Percentiles rank a stretch among this genome's conserved stretches.
Evolutionary conservation across 1,284 basidiomycete species (phyloP).

Genomic region (Puccinia brachypodii): DNA sequence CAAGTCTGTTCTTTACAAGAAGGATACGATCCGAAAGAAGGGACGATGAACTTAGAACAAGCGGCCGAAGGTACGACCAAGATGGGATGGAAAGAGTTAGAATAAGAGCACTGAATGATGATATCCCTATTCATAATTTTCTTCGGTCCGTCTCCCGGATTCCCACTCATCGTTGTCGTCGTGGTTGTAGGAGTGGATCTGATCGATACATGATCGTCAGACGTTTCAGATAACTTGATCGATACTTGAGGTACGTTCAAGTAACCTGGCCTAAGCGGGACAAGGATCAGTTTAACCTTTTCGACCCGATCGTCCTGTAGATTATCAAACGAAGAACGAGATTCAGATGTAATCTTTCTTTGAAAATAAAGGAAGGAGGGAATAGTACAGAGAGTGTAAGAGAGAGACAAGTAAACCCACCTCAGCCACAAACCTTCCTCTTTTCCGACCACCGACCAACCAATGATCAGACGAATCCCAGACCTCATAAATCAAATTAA

Average conservation of each 20-base stretch:
- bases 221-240: neutral
- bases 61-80: neutral
- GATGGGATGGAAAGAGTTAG: neutral
- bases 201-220: neutral
- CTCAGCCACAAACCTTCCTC: constrained; percentile 21
- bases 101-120: neutral
- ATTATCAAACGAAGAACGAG: neutral
- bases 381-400: neutral
- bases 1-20: neutral
- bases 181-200: neutral
- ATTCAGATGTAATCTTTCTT: neutral
- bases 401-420: neutral
- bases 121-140: neutral
- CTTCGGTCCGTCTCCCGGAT: too few relatives aligned
- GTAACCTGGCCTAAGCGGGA: constrained; percentile 24
- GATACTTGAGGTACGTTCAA: neutral
- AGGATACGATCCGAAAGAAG: neutral
- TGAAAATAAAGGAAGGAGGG: neutral
- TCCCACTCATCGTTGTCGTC: neutral
- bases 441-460: constrained; percentile 19
- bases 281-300: neutral
- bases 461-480: neutral
- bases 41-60: constrained; percentile 19
- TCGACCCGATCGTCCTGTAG: neutral
- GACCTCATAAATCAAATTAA: constrained; percentile 25